These are phyloP conservation scores for Parastagonospora avenae DNA, from an alignment of 2,329 filamentous ascomycete genomes.

Conservation along the genomic window DNA sequence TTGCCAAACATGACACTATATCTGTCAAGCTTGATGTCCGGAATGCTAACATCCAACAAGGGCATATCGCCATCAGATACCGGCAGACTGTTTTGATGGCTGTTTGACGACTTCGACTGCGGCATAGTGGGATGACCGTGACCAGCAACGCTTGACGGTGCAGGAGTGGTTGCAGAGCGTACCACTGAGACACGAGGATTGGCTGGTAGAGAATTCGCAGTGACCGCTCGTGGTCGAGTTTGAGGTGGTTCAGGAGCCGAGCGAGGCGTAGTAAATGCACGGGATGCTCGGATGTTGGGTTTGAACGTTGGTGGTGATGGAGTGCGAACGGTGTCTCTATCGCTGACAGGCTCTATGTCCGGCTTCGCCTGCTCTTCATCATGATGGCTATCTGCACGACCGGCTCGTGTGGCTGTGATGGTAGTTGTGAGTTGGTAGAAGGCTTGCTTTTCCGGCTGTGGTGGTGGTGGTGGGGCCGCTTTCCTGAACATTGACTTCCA, in stretches of 20 bases:
- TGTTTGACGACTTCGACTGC: conserved; percentile 20
- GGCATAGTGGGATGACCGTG: conserved; percentile 18
- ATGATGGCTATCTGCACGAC: conserved; percentile 41
- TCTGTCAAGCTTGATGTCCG: conserved; percentile 78
- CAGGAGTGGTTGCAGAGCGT: conserved; percentile 21
- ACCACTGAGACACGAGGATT: conserved; percentile 18
- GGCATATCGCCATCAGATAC: conserved; percentile 24
- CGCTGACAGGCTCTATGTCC: conserved; percentile 14
- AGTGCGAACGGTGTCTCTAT: conserved; percentile 21
- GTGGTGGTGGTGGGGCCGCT: conserved; percentile 23
- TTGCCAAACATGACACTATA: conserved; percentile 94
- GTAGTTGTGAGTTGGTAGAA: conserved; percentile 45
- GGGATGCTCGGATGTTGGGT: conserved; percentile 35
- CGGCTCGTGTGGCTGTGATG: conserved; percentile 14
- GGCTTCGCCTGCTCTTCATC: conserved; percentile 32
- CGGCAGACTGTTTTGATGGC: conserved; percentile 10
- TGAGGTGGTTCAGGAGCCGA: conserved; percentile 10
- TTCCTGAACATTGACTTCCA: conserved; percentile 49
- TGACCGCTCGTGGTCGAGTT: conserved; percentile 26
- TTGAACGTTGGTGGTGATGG: conserved; percentile 37
- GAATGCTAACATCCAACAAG: conserved; percentile 76
- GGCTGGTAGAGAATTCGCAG: conserved; percentile 18
- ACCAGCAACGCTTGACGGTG: conserved; percentile 15
- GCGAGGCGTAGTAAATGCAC: conserved; percentile 24
- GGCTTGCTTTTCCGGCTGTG: conserved; percentile 27